Conservation (phyloP, 2,329 filamentous ascomycete genomes). For the Cadophora sp. region DNA sequence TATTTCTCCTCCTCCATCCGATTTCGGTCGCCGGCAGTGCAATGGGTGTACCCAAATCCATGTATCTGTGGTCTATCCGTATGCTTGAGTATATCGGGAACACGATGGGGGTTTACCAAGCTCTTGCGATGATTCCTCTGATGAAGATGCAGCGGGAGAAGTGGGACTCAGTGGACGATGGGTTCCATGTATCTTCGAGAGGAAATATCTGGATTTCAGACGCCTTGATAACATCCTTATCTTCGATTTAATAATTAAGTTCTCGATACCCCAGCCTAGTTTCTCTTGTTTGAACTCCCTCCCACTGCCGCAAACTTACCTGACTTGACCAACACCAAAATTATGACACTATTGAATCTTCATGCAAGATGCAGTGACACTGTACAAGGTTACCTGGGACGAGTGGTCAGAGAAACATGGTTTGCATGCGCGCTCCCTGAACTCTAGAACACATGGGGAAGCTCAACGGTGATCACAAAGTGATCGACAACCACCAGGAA, state of each 20-base stretch:
- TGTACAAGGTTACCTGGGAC: conserved; percentile 22
- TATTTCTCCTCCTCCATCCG: conserved; percentile 36
- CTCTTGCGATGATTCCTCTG: conserved; percentile 26
- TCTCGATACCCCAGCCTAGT: not conserved
- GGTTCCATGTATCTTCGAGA: not conserved
- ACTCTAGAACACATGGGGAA: conserved; percentile 24
- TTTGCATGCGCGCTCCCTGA: conserved; percentile 7
- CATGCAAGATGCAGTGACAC: conserved; percentile 8
- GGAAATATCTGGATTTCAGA: conserved; percentile 5
- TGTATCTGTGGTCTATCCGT: conserved; percentile 34
- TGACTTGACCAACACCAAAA: not conserved
- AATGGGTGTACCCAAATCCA: conserved; percentile 33
- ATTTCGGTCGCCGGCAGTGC: conserved; percentile 35
- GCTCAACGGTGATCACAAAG: conserved; percentile 21
- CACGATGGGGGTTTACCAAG: conserved; percentile 34
- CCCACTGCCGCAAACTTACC: not conserved
- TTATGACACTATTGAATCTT: conserved; percentile 18
- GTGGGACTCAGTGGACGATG: conserved; percentile 13
- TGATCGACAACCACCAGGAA: conserved; percentile 22
- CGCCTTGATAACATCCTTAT: not conserved
- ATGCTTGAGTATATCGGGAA: conserved; percentile 36
- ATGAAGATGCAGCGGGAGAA: conserved; percentile 26
- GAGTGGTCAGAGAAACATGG: conserved; percentile 1
- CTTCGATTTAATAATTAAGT: not conserved
- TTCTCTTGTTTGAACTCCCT: not conserved